Base-by-base conservation (phyloP, 352 stramenopile genomes). In the Globisporangium barbulae region DNA sequence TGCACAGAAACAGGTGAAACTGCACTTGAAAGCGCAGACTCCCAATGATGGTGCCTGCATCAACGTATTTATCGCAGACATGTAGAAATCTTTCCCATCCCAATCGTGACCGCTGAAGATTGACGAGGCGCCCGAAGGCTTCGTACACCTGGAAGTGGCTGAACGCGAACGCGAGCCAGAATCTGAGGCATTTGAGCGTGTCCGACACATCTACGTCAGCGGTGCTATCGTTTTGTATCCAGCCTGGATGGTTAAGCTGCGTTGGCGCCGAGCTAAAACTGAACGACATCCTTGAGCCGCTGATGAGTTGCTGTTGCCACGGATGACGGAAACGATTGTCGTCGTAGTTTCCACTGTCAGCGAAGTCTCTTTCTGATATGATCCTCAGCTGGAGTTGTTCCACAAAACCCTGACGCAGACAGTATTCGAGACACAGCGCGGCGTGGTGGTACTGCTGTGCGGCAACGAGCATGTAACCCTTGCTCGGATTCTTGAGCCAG, bases 111-210 rank as follows among this genome's bases (percentile, higher is more conserved):
- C 76, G 76, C 6, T 63, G 58, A 17, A 89, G 67, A 50, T 83
- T 85, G 9, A 76, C 53, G 8, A 53, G 25, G n/a, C 80, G 64
- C 0, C 82, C 82, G 21, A 72, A 76, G 2, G 74, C 75, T 48
- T 91, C 76, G 50, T 79, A 91, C 9, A 75, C 67, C 13, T 73
- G 65, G 15, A 78, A 85, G 41, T 89, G 79, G 33, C 76, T 79
- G 15, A 83, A 61, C 7, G 76, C 78, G 53, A 87, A 91, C 15
- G 69, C 69, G 25, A 80, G 69, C 79, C 82, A 91, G 33, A 91
- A 88, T 47, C 68, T 33, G 17, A 86, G 69, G 45, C 74, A 71
- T 48, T 30, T 31, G 41, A 61, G 33, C 47, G n/a, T 64, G 42
- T 60, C 45, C 39, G 21, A 19, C 44, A 64, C 39, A 31, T 55